Base-by-base conservation (phyloP, 768 basidiomycete genomes). In the Mycena metata region DNA sequence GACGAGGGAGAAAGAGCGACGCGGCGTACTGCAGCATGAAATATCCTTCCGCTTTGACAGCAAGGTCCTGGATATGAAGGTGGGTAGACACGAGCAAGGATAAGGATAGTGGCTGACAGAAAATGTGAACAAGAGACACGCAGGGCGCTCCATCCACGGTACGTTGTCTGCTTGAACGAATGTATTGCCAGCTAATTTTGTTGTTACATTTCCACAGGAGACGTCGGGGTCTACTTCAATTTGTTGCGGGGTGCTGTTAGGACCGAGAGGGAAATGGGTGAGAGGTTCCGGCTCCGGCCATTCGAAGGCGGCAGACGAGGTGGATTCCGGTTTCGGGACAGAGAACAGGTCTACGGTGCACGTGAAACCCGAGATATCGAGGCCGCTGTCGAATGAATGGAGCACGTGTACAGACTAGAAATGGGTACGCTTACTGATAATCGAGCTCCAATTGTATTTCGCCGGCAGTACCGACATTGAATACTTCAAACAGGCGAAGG, bases 261-360 rank as follows among this genome's bases (percentile, higher is more conserved):
- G 30, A 30, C 6, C 3, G 30, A 30, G 30, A 30, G 30, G 30
- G 30, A 30, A 30, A 3, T 30, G 3, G 30, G 6, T 6, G 30
- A 55, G 52, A 36, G 11, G 24, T 49, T n/a, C n/a, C n/a, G n/a
- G n/a, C 30, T 30, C 30, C 30, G 50, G 7, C 39, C 11, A 13
- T 56, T 21, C 24, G 57, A 56, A 6, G 35, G 64, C 54, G 39
- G 71, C 58, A 12, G 69, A 35, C 21, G 76, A 66, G 30, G 6
- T 30, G 30, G 30, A 51, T n/a, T 70, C 70, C 35, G 49, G 47
- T 36, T 61, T 63, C 61, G 84, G 83, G 11, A 91, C 85, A 7
- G 89, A 89, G 69, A 92, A 92, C 17, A 95, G 81, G 77, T 94
- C 93, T 46, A 92, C 91, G 5, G 89, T 91, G 77, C 93, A 94